A percentile compares a stretch with the other conserved stretches of the same genome.
Evolutionary conservation across 2,329 filamentous ascomycete species (phyloP).

Genomic region (Aspergillus hiratsukae): DNA sequence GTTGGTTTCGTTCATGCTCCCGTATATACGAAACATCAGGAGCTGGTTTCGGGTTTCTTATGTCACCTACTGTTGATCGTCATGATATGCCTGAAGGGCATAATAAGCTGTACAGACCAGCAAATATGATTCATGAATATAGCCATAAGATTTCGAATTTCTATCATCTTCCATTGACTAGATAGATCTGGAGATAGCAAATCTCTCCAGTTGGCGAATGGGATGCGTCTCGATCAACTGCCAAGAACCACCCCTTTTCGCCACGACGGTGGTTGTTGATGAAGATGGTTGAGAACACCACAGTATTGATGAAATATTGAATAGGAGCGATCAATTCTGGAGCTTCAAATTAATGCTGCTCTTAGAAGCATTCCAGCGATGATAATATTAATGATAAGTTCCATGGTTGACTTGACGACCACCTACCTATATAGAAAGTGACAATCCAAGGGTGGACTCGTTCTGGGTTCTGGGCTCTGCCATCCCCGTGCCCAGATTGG

Average conservation of each 20-base stretch:
- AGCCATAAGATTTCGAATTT: background rate
- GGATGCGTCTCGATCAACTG: background rate
- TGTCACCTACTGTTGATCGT: background rate
- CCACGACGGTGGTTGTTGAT: background rate
- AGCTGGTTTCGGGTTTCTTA: background rate
- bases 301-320: background rate
- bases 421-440: too few relatives aligned
- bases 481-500: background rate
- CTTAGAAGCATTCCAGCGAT: background rate
- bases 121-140: background rate
- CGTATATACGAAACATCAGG: background rate
- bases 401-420: background rate
- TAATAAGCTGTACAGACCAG: background rate
- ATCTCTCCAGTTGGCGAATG: background rate
- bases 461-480: background rate
- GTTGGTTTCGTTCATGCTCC: background rate
- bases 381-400: background rate
- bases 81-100: background rate
- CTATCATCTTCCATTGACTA: background rate
- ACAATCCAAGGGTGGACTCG: background rate
- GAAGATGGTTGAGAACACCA: background rate
- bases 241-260: background rate
- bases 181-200: background rate
- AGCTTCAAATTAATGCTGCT: background rate
- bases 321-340: background rate